A percentile compares a stretch with the other conserved stretches of the same genome.
These are phyloP conservation scores for Agapanthus africanus DNA, from an alignment of 106 monocot species.

Conservation along the genomic window DNA sequence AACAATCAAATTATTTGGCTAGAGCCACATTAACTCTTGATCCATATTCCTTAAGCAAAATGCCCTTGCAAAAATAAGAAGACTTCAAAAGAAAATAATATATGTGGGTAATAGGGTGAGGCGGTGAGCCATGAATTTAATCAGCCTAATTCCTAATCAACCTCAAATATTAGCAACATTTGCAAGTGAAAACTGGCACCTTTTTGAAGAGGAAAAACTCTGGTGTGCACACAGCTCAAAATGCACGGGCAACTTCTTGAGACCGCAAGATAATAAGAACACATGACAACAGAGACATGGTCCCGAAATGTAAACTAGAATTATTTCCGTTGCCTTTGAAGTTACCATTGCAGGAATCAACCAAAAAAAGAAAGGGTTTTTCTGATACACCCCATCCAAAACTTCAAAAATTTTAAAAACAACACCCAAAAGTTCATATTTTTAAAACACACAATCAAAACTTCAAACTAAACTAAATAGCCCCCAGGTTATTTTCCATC, in stretches of 20 bases:
- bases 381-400: no score
- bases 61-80: neutral
- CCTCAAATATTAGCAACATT: neutral
- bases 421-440: no score
- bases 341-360: neutral
- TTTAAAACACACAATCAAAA: no score
- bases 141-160: neutral
- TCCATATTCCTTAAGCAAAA: no score
- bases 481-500: no score
- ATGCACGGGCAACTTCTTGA: constrained; percentile 86
- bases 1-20: no score
- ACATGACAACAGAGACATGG: neutral
- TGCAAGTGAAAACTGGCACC: constrained; percentile 24
- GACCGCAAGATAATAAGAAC: constrained; percentile 32
- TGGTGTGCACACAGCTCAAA: constrained; percentile 95
- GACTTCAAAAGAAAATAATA: neutral
- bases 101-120: no score
- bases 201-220: constrained; percentile 98
- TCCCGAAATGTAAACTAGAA: neutral
- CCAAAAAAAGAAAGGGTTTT: constrained; percentile 2
- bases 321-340: neutral
- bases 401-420: no score
- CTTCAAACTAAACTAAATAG: no score
- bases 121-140: no score
- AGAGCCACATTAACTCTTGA: no score